Conservation (phyloP, 805 yeast species). For the Lipomyces spencermartinsiae region DNA sequence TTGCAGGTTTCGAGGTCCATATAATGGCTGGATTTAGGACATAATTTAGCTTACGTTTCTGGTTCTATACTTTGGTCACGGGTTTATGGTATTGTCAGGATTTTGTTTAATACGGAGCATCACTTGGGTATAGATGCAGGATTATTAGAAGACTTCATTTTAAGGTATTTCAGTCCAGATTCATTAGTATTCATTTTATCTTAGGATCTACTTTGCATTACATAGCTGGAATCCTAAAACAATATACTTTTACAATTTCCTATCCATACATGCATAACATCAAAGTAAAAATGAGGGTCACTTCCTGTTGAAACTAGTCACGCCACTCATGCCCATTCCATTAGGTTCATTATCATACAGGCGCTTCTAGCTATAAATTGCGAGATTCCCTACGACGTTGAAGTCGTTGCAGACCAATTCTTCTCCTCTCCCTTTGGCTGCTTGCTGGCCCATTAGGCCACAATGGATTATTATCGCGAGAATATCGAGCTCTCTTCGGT, state of each 20-base stretch:
- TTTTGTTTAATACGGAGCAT: not conserved
- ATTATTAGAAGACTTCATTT: not conserved
- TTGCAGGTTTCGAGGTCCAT: not conserved
- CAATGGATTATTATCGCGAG: not conserved
- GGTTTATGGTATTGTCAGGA: not conserved
- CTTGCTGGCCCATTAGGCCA: not conserved
- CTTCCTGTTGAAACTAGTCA: not conserved
- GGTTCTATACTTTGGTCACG: no score
- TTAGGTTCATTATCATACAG: not conserved
- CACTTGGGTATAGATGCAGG: not conserved
- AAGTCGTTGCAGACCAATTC: constrained; percentile 4
- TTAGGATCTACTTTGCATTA: not conserved
- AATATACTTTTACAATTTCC: not conserved
- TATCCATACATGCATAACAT: not conserved
- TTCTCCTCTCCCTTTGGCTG: not conserved
- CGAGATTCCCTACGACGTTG: not conserved
- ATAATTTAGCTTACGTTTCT: not conserved
- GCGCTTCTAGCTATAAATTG: not conserved
- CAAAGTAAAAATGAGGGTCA: not conserved
- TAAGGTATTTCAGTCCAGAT: not conserved
- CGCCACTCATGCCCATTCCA: not conserved
- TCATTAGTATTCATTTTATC: not conserved
- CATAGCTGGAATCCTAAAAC: not conserved
- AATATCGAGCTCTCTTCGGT: not conserved
- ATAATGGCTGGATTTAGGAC: not conserved